Evolutionary conservation across 1,139 yeast species (phyloP).

Genomic region (Lodderomyces orthopsilosis): DNA sequence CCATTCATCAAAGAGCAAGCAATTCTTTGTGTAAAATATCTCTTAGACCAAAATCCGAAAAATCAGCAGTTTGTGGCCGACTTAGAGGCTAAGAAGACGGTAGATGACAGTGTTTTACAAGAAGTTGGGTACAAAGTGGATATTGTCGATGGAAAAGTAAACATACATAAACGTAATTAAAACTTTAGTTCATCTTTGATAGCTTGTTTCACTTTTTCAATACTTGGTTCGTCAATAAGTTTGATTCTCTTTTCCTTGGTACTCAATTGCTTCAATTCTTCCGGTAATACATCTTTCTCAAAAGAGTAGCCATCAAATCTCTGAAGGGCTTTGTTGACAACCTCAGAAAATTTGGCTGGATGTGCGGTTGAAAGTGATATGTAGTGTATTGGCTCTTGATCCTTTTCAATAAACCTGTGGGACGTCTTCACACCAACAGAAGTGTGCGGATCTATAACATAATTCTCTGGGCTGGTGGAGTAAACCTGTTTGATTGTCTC

Average conservation of each 20-base stretch:
- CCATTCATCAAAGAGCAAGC: slow-evolving; percentile 88
- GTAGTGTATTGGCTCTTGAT: slow-evolving; percentile 39
- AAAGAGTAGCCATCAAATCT: slow-evolving; percentile 73
- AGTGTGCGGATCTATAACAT: slow-evolving; percentile 93
- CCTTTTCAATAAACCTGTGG: slow-evolving; percentile 55
- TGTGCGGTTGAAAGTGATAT: slow-evolving; percentile 94
- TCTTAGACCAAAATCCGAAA: slow-evolving; percentile 57
- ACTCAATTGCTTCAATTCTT: slow-evolving; percentile 72
- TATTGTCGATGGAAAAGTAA: slow-evolving; percentile 36
- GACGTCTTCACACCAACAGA: slow-evolving; percentile 90
- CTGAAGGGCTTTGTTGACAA: slow-evolving; percentile 77
- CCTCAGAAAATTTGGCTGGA: slow-evolving; percentile 97
- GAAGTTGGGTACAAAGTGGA: slow-evolving; percentile 43
- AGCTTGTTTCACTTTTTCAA: slow-evolving; percentile 68
- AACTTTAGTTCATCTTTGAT: slow-evolving; percentile 62
- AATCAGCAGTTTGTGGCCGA: slow-evolving; percentile 75
- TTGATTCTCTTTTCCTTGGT: slow-evolving; percentile 73
- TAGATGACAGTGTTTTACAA: slow-evolving; percentile 32
- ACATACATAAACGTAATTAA: slow-evolving; percentile 17
- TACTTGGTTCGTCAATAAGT: slow-evolving; percentile 69
- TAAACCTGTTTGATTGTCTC: slow-evolving; percentile 73
- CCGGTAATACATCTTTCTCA: slow-evolving; percentile 85
- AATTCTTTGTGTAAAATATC: slow-evolving; percentile 69
- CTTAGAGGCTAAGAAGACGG: slow-evolving; percentile 36
- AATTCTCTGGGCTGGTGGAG: slow-evolving; percentile 47